Evolutionary conservation across 306 rosid genomes (phyloP).

Genomic region (Quercus ilex): DNA sequence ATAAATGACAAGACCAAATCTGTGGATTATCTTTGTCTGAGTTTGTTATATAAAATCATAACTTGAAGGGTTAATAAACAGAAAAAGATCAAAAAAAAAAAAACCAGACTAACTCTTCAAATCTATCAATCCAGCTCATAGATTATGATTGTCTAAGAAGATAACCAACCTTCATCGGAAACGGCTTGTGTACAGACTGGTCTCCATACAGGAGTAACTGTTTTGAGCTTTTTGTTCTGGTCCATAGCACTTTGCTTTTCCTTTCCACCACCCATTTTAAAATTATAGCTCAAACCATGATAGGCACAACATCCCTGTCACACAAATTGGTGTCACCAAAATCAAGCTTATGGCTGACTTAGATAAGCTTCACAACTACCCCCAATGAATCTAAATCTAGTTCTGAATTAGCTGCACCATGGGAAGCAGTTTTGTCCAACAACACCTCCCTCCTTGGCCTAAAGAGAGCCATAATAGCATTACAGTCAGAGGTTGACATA

Average conservation of each 20-base stretch:
- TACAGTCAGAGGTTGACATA: neutral
- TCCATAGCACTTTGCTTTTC: conserved; percentile 33
- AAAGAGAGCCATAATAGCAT: neutral
- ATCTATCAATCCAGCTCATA: neutral
- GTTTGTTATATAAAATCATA: neutral
- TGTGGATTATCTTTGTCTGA: neutral
- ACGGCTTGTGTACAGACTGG: conserved; percentile 49
- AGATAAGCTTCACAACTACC: conserved; percentile 4
- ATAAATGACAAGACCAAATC: neutral
- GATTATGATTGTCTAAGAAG: neutral
- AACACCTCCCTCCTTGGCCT: neutral
- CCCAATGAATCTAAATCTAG: neutral
- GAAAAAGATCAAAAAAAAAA: neutral
- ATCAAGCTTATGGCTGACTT: neutral
- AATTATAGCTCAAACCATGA: conserved; percentile 41
- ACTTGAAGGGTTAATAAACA: neutral
- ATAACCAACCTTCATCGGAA: conserved; percentile 53
- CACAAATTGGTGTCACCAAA: neutral
- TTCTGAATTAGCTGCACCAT: neutral
- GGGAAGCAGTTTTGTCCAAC: neutral
- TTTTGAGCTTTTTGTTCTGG: conserved; percentile 32
- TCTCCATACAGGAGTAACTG: conserved; percentile 48
- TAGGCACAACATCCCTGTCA: conserved; percentile 34
- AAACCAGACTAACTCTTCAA: neutral
- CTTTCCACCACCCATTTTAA: conserved; percentile 47